Evolutionary conservation across 1,284 basidiomycete genomes (phyloP), one percentile per base, ranked within the genome.

Genomic region (Coniophora puteana): DNA sequence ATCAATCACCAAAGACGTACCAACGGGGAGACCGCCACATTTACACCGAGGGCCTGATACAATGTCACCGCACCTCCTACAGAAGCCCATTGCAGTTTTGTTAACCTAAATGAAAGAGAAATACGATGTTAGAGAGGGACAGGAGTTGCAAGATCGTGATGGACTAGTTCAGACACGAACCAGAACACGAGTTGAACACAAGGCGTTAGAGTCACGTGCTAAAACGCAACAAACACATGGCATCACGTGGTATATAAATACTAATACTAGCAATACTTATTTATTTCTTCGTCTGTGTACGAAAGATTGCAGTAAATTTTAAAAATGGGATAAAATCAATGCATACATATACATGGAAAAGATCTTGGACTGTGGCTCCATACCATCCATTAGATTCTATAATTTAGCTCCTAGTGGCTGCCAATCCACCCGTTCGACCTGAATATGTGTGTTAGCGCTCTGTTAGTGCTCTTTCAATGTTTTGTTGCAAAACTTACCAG

Each of bases 21-120:
- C 86, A 45, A 86, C 87, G 41, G 83, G 66, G 17, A 70, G 66
- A 39, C 87, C 87, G 50, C 87, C 87, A 61, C 86, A 89, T 63
- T 78, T 82, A 61, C 86, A 88, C 41, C 80, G 78, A 35, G 65
- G 60, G 32, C 78, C 80, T 32, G 69, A 55, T 21, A 89, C 85
- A 46, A 89, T 88, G 48, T 89, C 82, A 46, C 86, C 87, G 52
- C 86, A 89, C 60, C 83, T 72, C 48, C 83, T 73, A 63, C 87
- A 89, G 51, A 89, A 89, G 20, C 81, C 83, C 86, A 89, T 89
- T 21, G 18, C 33, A 49, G 37, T 33, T 31, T 20, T 14, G 27
- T 23, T 18, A 22, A 23, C 11, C 33, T 34, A 14, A 36, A 37
- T 16, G 13, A 7, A 18, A 21, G 36, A 21, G 35, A 38, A 8